A percentile compares a stretch with the other conserved stretches of the same genome.
These are phyloP conservation scores for Gloeopeniophorella convolvens DNA, from an alignment of 768 basidiomycete species.

Conservation along the genomic window DNA sequence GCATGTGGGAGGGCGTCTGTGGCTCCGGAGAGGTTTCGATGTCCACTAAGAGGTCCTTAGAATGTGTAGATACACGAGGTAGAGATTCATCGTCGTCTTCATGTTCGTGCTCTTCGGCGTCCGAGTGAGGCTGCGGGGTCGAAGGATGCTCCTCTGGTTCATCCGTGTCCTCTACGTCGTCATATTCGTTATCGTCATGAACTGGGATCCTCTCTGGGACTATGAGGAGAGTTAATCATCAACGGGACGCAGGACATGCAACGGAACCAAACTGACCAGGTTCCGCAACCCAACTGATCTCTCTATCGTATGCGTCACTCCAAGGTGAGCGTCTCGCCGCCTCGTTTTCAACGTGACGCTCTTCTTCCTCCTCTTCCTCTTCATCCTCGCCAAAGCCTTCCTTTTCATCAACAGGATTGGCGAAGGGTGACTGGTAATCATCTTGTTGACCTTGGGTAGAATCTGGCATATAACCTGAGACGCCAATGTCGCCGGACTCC, in stretches of 20 bases:
- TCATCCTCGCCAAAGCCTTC: constrained; percentile 44
- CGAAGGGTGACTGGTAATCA: constrained; percentile 65
- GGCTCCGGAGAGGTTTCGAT: constrained; percentile 53
- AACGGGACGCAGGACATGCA: neutral
- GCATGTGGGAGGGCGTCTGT: constrained; percentile 33
- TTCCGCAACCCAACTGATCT: constrained; percentile 72
- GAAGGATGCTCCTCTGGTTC: constrained; percentile 30
- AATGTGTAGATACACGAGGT: constrained; percentile 49
- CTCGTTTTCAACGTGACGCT: constrained; percentile 41
- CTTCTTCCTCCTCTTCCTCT: constrained; percentile 66
- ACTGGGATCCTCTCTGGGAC: constrained; percentile 63
- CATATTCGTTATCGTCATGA: constrained; percentile 48
- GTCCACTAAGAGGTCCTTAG: constrained; percentile 58
- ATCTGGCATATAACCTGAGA: constrained; percentile 45
- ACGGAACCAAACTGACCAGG: constrained; percentile 44
- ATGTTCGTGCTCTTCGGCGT: constrained; percentile 41
- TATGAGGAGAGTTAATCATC: constrained; percentile 23
- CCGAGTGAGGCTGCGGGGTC: constrained; percentile 9
- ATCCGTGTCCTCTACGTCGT: constrained; percentile 40
- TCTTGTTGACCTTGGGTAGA: constrained; percentile 50
- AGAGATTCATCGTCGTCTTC: constrained; percentile 43
- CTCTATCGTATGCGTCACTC: constrained; percentile 34
- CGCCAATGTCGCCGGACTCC: constrained; percentile 39
- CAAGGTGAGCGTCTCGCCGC: constrained; percentile 23
- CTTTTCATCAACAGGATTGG: constrained; percentile 61